These are phyloP conservation scores for Zygnema cylindricum DNA, from an alignment of 139 green algal species.

Conservation along the genomic window DNA sequence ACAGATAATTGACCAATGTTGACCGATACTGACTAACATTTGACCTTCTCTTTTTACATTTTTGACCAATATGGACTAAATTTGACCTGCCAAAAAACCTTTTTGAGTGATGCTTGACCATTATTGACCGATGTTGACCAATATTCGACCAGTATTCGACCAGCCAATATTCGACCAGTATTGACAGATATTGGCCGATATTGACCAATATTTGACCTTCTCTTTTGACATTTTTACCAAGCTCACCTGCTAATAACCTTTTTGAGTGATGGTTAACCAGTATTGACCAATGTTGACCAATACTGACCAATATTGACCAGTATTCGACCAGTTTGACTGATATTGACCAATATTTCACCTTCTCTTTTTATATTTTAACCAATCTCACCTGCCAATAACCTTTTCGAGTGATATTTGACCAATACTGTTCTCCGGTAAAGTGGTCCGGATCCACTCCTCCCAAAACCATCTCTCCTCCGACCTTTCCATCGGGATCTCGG, in stretches of 20 bases:
- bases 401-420: conserved; percentile 77
- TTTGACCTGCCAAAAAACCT: background rate
- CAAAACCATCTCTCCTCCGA: conserved; percentile 92
- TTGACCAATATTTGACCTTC: background rate
- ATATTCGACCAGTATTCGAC: background rate
- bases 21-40: background rate
- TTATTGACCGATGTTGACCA: background rate
- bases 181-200: background rate
- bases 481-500: conserved; percentile 66
- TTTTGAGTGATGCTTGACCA: background rate
- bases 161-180: background rate
- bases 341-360: background rate
- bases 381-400: conserved; percentile 91
- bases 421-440: conserved; percentile 88
- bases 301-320: background rate
- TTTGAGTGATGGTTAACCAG: background rate
- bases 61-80: too few relatives aligned
- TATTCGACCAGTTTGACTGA: background rate
- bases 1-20: too few relatives aligned
- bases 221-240: background rate
- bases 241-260: conserved; percentile 12
- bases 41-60: background rate
- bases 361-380: background rate
- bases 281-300: background rate
- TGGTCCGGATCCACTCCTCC: conserved; percentile 88